A percentile compares a stretch with the other conserved stretches of the same genome.
phyloP scores from a whole-genome alignment of 1,284 basidiomycete species.

The Irpex sp. region DNA sequence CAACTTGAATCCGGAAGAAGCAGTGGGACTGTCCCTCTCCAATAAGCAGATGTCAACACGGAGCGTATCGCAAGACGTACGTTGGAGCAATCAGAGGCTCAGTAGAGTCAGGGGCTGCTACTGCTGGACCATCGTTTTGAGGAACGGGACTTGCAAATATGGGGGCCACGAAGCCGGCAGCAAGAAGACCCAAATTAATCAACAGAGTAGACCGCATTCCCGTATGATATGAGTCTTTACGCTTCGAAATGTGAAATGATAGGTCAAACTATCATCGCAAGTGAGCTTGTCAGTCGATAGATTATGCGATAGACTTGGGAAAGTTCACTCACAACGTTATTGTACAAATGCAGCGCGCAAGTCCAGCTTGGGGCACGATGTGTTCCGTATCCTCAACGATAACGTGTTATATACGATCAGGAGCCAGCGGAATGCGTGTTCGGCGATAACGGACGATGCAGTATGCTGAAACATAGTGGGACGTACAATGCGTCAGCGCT shows the following conservation, averaged over 20 bases:
- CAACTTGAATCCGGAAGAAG: not conserved
- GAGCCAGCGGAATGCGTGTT: not conserved
- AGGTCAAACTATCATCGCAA: not conserved
- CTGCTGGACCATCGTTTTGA: too few species aligned
- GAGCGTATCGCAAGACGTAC: too few species aligned
- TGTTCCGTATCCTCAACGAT: not conserved
- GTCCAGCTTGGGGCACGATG: not conserved
- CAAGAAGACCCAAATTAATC: too few species aligned
- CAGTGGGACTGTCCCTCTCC: too few species aligned
- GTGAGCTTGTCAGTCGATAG: not conserved
- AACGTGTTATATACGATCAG: not conserved
- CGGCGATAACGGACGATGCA: not conserved
- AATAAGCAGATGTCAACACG: too few species aligned
- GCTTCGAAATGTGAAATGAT: too few species aligned
- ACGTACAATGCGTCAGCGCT: not conserved
- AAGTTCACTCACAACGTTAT: not conserved
- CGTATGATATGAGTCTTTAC: too few species aligned
- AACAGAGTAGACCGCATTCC: too few species aligned
- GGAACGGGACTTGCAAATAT: too few species aligned
- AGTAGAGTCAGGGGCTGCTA: too few species aligned
- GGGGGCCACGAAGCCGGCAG: too few species aligned
- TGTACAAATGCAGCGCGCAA: not conserved
- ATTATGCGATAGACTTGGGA: not conserved
- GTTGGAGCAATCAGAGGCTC: too few species aligned
- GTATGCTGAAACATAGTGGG: not conserved